Evolutionary conservation across 176 grass and related monocot genomes (phyloP).

Genomic region (Zea luxurians): DNA sequence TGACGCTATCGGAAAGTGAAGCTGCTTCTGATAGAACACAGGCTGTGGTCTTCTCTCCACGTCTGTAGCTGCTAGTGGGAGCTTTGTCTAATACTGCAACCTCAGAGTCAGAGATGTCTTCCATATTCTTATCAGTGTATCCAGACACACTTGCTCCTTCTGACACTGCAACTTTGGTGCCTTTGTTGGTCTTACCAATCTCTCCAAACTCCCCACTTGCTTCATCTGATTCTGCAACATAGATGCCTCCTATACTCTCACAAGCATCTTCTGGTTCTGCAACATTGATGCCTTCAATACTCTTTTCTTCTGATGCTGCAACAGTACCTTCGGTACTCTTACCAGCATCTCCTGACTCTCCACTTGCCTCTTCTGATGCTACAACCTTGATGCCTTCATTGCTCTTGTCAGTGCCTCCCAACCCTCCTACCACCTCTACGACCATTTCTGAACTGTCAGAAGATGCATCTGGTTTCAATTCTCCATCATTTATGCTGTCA

Average conservation of each 20-base stretch:
- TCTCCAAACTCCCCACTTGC: neutral
- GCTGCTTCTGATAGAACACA: conserved; percentile 38
- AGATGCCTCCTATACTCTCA: neutral
- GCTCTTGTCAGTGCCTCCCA: conserved; percentile 5
- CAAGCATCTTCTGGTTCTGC: neutral
- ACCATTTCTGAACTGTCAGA: conserved; percentile 34
- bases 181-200: neutral
- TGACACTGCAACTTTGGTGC: neutral
- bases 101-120: neutral
- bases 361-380: neutral
- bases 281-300: neutral
- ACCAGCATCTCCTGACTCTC: conserved; percentile 12
- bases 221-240: neutral
- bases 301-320: neutral
- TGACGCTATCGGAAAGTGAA: neutral
- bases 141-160: conserved; percentile 15
- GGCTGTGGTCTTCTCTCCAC: neutral
- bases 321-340: neutral
- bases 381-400: neutral
- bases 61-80: neutral
- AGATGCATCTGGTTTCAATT: conserved; percentile 28
- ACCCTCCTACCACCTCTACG: neutral
- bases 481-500: neutral
- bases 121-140: neutral
- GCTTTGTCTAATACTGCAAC: neutral